These are phyloP conservation scores for Spathaspora boniae DNA, from an alignment of 805 yeast species.

Conservation along the genomic window DNA sequence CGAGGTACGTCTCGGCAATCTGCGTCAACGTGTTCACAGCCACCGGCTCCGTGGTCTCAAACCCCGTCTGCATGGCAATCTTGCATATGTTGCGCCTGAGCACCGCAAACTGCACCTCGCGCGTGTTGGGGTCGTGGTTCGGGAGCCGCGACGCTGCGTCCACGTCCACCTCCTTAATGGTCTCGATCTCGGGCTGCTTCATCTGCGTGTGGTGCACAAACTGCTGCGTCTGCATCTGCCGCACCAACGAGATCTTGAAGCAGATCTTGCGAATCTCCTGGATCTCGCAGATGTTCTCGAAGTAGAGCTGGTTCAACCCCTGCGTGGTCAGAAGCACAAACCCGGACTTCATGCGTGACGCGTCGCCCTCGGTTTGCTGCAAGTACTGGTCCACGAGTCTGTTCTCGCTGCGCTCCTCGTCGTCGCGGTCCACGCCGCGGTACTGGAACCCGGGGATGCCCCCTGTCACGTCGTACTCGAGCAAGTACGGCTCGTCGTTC, in stretches of 20 bases:
- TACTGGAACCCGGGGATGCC: conserved; percentile 68
- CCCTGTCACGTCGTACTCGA: conserved; percentile 83
- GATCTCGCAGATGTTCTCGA: conserved; percentile 69
- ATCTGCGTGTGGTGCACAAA: conserved; percentile 71
- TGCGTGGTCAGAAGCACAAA: conserved; percentile 36
- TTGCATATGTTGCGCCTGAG: conserved; percentile 71
- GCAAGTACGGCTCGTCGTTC: conserved; percentile 58
- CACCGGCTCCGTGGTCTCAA: conserved; percentile 73
- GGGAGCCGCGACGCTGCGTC: conserved; percentile 75
- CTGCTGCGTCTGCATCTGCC: conserved; percentile 86
- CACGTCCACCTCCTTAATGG: conserved; percentile 66
- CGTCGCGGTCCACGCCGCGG: conserved; percentile 45
- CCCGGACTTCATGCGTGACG: conserved; percentile 20
- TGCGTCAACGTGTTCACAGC: conserved; percentile 82
- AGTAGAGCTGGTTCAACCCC: conserved; percentile 61
- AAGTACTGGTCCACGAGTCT: conserved; percentile 32
- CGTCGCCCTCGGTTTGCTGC: conserved; percentile 23
- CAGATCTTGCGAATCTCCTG: conserved; percentile 87
- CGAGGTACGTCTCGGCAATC: conserved; percentile 75
- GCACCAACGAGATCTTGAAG: conserved; percentile 79
- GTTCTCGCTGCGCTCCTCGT: conserved; percentile 38
- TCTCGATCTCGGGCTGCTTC: conserved; percentile 63
- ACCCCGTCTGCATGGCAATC: conserved; percentile 87
- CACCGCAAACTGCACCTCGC: conserved; percentile 61
- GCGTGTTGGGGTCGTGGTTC: conserved; percentile 60